A percentile compares a stretch with the other conserved stretches of the same genome.
Evolutionary conservation across 495 filamentous ascomycete genomes (phyloP).

Genomic region (Echria macrotheca): DNA sequence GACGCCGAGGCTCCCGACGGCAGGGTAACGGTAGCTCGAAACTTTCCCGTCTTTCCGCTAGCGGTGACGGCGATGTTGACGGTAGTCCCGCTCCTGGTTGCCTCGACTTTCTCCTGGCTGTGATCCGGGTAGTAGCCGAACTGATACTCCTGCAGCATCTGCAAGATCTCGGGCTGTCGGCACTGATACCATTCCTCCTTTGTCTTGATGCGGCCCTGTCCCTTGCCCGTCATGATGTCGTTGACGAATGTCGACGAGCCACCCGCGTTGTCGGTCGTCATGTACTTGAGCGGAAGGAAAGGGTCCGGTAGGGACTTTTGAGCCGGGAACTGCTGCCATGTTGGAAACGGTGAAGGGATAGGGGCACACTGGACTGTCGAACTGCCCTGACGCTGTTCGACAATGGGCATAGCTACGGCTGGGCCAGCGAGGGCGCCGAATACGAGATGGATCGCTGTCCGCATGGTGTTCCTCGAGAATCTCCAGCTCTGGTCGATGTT

Average conservation of each 20-base stretch:
- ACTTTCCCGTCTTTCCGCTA: constrained; percentile 40
- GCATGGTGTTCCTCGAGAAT: too few relatives aligned
- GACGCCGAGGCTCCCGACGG: constrained; percentile 33
- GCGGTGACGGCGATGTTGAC: constrained; percentile 43
- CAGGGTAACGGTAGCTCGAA: constrained; percentile 40
- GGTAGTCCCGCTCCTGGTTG: constrained; percentile 44
- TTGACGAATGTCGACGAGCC: constrained; percentile 26
- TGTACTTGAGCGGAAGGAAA: constrained; percentile 44
- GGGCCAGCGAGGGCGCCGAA: too few relatives aligned
- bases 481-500: too few relatives aligned
- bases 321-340: constrained; percentile 34
- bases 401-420: too few relatives aligned
- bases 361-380: too few relatives aligned
- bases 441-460: too few relatives aligned
- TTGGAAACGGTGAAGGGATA: constrained; percentile 37
- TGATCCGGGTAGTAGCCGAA: constrained; percentile 52
- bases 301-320: constrained; percentile 45
- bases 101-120: constrained; percentile 43
- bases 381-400: too few relatives aligned
- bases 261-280: constrained; percentile 32
- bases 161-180: constrained; percentile 47
- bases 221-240: constrained; percentile 36
- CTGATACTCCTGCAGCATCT: constrained; percentile 50
- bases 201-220: constrained; percentile 38
- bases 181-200: constrained; percentile 48